Conservation (phyloP, 1,139 yeast species). For the Hyphopichia wangnamkhiaoensis region DNA sequence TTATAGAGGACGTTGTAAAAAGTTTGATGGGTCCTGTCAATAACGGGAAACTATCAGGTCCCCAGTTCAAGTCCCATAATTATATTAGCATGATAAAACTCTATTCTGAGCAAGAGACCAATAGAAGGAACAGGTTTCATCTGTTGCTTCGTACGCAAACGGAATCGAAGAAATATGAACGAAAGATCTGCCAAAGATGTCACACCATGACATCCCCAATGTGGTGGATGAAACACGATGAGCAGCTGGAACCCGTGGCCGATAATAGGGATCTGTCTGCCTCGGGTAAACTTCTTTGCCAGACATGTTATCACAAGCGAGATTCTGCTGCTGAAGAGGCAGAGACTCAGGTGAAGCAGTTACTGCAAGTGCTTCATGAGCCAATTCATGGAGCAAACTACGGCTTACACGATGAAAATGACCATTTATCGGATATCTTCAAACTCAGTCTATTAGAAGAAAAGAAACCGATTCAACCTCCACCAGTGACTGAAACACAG, state of each 20-base stretch:
- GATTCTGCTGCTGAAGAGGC: slow-evolving; percentile 12
- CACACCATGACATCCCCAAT: slow-evolving; percentile 33
- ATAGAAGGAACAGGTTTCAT: slow-evolving; percentile 17
- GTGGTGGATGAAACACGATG: slow-evolving; percentile 33
- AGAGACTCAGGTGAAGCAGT: slow-evolving; percentile 15
- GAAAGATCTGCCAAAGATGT: slow-evolving; percentile 24
- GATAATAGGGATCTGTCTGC: too few species aligned
- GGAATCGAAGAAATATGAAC: not conserved
- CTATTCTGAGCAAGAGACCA: slow-evolving; percentile 7
- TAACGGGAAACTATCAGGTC: slow-evolving; percentile 23
- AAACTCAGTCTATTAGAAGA: slow-evolving; percentile 4
- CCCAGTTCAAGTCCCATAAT: slow-evolving; percentile 32
- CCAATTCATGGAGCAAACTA: slow-evolving; percentile 37
- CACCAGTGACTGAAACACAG: slow-evolving; percentile 8
- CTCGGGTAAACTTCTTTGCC: slow-evolving; percentile 24
- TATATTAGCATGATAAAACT: slow-evolving; percentile 22
- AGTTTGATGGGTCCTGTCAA: slow-evolving; percentile 11
- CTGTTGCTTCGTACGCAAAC: slow-evolving; percentile 11
- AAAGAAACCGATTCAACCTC: not conserved
- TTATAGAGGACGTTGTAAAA: slow-evolving; percentile 42
- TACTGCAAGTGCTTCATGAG: slow-evolving; percentile 24
- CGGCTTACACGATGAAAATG: slow-evolving; percentile 32
- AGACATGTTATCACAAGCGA: slow-evolving; percentile 30
- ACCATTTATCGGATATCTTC: slow-evolving; percentile 21
- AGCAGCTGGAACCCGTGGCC: slow-evolving; percentile 1